phyloP scores from a whole-genome alignment of 2,329 filamentous ascomycete genomes.

The Hawksworthiomyces lignivorus region DNA sequence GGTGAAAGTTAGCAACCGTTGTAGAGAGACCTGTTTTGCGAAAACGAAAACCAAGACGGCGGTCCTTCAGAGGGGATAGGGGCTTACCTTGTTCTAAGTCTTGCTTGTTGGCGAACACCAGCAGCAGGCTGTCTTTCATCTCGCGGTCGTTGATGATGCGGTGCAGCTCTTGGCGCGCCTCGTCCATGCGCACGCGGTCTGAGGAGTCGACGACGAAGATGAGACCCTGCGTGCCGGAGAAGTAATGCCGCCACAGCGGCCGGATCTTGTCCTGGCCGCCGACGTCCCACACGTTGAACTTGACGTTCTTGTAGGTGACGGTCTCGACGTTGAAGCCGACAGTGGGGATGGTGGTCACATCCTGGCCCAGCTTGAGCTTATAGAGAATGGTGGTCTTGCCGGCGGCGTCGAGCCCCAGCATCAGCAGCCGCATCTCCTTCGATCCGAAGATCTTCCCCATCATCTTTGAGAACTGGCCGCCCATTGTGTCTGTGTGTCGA shows the following conservation, averaged over 20 bases:
- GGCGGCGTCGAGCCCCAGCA: conserved; percentile 95
- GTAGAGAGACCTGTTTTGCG: no score
- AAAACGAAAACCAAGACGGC: conserved; percentile 16
- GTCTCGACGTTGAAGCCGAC: conserved; percentile 99
- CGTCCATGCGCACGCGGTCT: conserved; percentile 83
- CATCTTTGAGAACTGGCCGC: conserved; percentile 86
- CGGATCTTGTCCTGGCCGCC: conserved; percentile 98
- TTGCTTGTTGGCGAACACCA: conserved; percentile 99
- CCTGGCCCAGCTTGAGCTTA: conserved; percentile 97
- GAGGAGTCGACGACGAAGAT: conserved; percentile 98
- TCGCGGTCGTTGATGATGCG: conserved; percentile 97
- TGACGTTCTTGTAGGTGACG: conserved; percentile 98
- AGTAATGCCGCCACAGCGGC: conserved; percentile 96
- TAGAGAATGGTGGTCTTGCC: conserved; percentile 99
- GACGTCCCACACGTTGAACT: conserved; percentile 99
- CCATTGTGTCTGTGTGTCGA: conserved; percentile 53
- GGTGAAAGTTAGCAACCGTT: neutral
- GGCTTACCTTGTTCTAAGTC: conserved; percentile 80
- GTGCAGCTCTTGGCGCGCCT: conserved; percentile 88
- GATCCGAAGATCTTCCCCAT: conserved; percentile 77
- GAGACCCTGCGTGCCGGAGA: conserved; percentile 87
- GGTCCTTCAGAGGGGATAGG: no score
- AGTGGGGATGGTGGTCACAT: conserved; percentile 95
- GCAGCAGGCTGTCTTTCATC: conserved; percentile 88
- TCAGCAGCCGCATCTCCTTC: conserved; percentile 28